These are phyloP conservation scores for Candida chilensis DNA, from an alignment of 805 yeast species.

Conservation along the genomic window DNA sequence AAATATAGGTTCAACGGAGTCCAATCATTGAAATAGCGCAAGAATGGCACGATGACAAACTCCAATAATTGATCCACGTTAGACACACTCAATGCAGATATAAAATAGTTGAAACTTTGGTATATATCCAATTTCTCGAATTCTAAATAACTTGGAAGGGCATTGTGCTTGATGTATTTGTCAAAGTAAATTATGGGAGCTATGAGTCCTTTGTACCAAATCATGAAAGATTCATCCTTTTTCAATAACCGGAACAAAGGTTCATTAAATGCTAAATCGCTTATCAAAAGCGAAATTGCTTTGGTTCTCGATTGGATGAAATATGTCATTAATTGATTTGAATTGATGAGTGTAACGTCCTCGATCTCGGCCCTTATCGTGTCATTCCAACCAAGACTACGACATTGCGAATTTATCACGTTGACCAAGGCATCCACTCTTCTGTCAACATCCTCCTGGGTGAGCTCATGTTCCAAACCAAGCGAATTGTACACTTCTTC, in stretches of 20 bases:
- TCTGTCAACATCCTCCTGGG: neutral
- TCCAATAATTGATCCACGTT: neutral
- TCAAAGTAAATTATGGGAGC: neutral
- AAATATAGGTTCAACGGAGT: no score
- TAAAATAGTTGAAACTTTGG: neutral
- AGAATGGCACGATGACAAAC: neutral
- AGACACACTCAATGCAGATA: neutral
- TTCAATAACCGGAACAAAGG: neutral
- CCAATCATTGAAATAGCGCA: neutral
- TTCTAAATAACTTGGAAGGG: neutral
- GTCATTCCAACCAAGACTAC: neutral
- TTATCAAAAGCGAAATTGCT: neutral
- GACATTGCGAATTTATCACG: neutral
- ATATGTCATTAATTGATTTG: neutral
- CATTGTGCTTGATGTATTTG: neutral
- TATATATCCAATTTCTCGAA: neutral
- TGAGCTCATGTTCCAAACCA: neutral
- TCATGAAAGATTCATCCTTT: neutral
- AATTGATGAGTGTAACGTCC: neutral
- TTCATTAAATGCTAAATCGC: neutral
- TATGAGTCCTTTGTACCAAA: neutral
- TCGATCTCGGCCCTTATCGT: neutral
- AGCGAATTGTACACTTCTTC: neutral
- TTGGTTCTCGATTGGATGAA: neutral
- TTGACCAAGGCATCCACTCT: neutral